Conservation (phyloP, 1,284 basidiomycete genomes). For the Microbotryum intermedium region DNA sequence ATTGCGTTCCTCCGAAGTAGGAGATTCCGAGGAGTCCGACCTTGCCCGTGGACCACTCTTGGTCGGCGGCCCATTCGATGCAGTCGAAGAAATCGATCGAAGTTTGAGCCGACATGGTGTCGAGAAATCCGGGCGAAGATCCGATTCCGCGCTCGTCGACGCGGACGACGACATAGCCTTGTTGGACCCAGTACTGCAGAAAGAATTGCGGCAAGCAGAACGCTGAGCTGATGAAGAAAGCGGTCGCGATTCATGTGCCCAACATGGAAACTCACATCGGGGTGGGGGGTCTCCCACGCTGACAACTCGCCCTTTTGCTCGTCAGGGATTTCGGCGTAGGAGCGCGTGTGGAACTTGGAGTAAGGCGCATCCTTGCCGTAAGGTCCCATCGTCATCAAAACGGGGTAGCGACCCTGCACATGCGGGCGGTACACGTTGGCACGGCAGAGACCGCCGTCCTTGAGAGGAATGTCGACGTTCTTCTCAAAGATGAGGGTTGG, state of each 20-base stretch:
- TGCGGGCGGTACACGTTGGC: conserved; percentile 36
- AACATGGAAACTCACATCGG: conserved; percentile 1
- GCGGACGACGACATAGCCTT: conserved; percentile 38
- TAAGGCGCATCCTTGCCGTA: conserved; percentile 39
- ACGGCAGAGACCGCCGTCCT: conserved; percentile 34
- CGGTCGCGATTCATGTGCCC: neutral
- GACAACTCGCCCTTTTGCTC: conserved; percentile 35
- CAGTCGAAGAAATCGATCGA: conserved; percentile 35
- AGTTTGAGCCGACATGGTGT: conserved; percentile 37
- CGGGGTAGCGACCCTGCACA: conserved; percentile 31
- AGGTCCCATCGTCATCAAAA: conserved; percentile 36
- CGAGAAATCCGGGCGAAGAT: conserved; percentile 34
- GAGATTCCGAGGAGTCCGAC: conserved; percentile 38
- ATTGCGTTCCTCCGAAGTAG: conserved; percentile 38
- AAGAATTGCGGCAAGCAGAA: too few species aligned
- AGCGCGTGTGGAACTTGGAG: conserved; percentile 32
- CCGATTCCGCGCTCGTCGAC: conserved; percentile 39
- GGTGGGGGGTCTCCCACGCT: conserved; percentile 38
- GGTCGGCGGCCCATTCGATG: conserved; percentile 39
- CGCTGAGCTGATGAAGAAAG: conserved; percentile 14
- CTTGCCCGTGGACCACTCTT: conserved; percentile 38
- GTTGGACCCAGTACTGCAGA: conserved; percentile 34
- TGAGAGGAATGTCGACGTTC: conserved; percentile 37
- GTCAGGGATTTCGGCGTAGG: conserved; percentile 34
- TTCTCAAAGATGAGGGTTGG: conserved; percentile 24